These are phyloP conservation scores for Solanum chmielewskii DNA, from an alignment of 257 asterid species.

Conservation along the genomic window DNA sequence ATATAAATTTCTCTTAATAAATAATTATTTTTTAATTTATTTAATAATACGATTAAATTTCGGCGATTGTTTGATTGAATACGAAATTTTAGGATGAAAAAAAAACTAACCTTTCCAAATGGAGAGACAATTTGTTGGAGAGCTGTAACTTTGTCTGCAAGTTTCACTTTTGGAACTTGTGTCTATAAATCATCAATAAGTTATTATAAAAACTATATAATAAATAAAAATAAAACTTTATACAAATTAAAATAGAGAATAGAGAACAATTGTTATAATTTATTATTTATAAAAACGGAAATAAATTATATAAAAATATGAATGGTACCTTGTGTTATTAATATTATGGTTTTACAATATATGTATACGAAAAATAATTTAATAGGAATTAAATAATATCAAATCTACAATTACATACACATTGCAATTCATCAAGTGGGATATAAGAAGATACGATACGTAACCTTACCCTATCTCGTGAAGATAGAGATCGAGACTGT, in stretches of 20 bases:
- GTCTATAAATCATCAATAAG: neutral
- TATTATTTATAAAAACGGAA: neutral
- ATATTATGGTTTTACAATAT: neutral
- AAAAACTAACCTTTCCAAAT: conserved; percentile 19
- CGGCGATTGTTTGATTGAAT: neutral
- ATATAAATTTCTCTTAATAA: neutral
- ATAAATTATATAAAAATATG: neutral
- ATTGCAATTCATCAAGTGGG: neutral
- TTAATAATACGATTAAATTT: fast-evolving
- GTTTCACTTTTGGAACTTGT: conserved; percentile 19
- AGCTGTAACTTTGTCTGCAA: conserved; percentile 15
- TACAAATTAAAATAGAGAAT: neutral
- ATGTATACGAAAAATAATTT: neutral
- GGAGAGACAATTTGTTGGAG: conserved; percentile 30
- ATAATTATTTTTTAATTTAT: neutral
- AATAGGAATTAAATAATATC: neutral
- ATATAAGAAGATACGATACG: neutral
- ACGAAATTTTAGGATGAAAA: neutral
- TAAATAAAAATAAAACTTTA: neutral
- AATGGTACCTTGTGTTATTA: neutral
- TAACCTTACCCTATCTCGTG: fast-evolving
- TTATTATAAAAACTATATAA: neutral
- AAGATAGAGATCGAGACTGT: neutral
- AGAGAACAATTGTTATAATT: neutral
- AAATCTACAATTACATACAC: neutral